Evolutionary conservation across 108 stramenopile species (phyloP), one percentile per base, ranked within the genome.

Genomic region (Pseudonitzschia pungens): DNA sequence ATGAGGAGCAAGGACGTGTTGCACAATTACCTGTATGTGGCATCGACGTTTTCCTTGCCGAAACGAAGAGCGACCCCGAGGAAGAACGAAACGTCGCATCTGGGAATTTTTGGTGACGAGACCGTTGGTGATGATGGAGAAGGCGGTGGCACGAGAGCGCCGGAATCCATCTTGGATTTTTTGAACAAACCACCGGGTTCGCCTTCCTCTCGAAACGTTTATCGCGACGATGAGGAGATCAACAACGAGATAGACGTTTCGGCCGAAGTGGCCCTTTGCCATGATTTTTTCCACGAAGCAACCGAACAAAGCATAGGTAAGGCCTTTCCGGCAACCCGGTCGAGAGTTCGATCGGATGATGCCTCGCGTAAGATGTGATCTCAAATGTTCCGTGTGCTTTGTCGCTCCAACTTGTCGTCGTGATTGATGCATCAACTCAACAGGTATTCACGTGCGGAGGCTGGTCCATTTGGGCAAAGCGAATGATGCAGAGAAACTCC

Each of bases 211-310:
- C 10, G 53, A 54, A 20, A 26, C 20, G 4, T 40, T 20, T 18
- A 31, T 29, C 4, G 29, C 26, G 45, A 33, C 33, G n/a, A 53
- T 9, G 67, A 32, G 3, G 62, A 65, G 28, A 51, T 45, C 42
- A 27, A 33, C 4, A 66, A 70, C n/a, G 64, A 52, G 12, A 55
- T 44, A 8, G 74, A 75, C 67, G 43, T 87, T 20, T 66, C 88
- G 15, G 75, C 78, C 0, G 89, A 95, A 71, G 83, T 92, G 56
- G 94, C 94, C 0, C 73, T 77, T 29, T 85, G 79, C 62, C 94
- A 95, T 70, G 94, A 95, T 75, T 72, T 84, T 12, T 53, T 95
- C 12, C 91, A 80, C 70, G 79, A 84, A 50, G 84, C 94, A 7
- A 87, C 89, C 4, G 91, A 92, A 76, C 89, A 92, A 70, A 91